Base-by-base conservation (phyloP, 2,329 filamentous ascomycete genomes). In the Zymoseptoria passerinii region DNA sequence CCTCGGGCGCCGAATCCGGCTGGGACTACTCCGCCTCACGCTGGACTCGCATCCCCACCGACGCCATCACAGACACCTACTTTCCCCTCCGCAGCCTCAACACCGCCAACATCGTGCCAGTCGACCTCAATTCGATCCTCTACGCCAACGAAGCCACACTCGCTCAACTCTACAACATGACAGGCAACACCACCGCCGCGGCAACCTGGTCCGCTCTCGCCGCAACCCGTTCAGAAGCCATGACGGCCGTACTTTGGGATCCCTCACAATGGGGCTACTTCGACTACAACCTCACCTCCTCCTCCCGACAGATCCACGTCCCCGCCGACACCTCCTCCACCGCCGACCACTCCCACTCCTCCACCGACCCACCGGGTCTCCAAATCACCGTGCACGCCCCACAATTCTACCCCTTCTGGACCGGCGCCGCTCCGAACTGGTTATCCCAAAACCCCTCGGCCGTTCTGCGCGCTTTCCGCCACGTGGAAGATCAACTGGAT, bases 341-440 rank as follows among this genome's bases (percentile, higher is more conserved):
- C 8, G 8, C 35, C 35, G 35, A 40, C 16, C 35, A 40, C 35
- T 2, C 35, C 10, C 35, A 40, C 10, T 0, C 1, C 0, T 61
- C 73, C 3, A 66, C 72, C 35, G 78, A 81, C 35, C 83, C 83
- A 3, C 65, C 75, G 1, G 83, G 80, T 48, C 70, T 80, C 48
- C 82, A 87, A 68, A 74, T 86, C 20, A 67, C 80, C 59, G 86
- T 87, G 68, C 73, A 80, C 58, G 71, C 81, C 8, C 80, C 80
- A 0, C 84, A 87, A 68, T 82, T 85, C 70, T 87, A 84, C 68
- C 85, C 85, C 1, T 87, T 87, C 77, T 88, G 85, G 84, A 81
- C 82, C 1, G 84, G 85, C 19, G 83, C 85, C 1, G 85, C 84
- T 0, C 83, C 83, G 0, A 66, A 70, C 0, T 72, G 77, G 59